Conservation (phyloP, 2,329 filamentous ascomycete genomes). For the Phoma sp. region DNA sequence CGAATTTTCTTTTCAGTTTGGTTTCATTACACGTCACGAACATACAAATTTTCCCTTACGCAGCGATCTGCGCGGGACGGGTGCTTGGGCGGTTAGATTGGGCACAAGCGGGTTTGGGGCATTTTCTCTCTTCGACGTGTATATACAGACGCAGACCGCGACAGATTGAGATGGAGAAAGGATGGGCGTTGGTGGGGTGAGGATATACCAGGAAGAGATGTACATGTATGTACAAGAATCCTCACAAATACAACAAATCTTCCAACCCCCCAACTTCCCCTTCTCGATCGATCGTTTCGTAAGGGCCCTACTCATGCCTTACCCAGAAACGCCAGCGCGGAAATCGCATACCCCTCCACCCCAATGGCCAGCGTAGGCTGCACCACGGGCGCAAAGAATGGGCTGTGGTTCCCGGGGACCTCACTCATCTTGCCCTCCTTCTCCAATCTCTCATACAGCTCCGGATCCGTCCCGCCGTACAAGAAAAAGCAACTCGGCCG, state of each 20-base stretch:
- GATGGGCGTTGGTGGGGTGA: not conserved
- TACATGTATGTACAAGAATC: not conserved
- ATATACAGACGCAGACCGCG: too few species aligned
- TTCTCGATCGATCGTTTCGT: too few species aligned
- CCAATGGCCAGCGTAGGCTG: conserved; percentile 64
- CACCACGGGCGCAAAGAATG: conserved; percentile 64
- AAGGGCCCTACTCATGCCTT: conserved; percentile 8
- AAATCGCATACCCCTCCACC: conserved; percentile 58
- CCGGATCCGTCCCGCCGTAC: conserved; percentile 60
- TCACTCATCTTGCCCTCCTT: conserved; percentile 55
- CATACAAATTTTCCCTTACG: conserved; percentile 3
- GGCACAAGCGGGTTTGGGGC: not conserved
- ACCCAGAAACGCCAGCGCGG: conserved; percentile 57
- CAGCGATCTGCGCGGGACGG: not conserved
- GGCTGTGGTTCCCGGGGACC: conserved; percentile 66
- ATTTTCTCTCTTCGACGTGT: not conserved
- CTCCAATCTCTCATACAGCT: conserved; percentile 58
- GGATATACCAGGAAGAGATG: not conserved
- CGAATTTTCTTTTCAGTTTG: not conserved
- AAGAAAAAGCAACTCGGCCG: conserved; percentile 63
- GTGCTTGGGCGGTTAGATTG: not conserved
- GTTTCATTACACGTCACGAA: conserved; percentile 1
- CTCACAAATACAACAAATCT: conserved; percentile 4
- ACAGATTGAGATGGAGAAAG: not conserved
- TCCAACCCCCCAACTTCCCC: not conserved